Evolutionary conservation across 2,329 filamentous ascomycete species (phyloP).

Genomic region (Diplocarpon rosae): DNA sequence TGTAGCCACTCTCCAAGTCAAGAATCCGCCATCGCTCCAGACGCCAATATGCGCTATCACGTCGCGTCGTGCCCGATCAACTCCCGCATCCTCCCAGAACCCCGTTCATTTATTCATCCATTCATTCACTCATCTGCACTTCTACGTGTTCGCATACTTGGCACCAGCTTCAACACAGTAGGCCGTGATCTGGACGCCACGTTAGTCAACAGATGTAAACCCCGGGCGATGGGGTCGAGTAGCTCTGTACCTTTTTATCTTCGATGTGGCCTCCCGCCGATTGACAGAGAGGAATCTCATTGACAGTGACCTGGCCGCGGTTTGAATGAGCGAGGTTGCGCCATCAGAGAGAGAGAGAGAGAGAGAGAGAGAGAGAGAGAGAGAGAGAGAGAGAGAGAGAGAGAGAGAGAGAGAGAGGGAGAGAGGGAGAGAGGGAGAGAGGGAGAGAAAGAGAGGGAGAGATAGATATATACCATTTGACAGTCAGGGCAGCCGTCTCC

Average conservation of each 20-base stretch:
- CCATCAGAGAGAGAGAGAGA: neutral
- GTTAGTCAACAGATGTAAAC: no score
- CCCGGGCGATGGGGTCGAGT: neutral
- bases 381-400: neutral
- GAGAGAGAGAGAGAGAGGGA: neutral
- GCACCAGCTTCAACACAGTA: no score
- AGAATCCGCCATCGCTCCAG: no score
- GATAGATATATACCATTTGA: slow-evolving; percentile 3
- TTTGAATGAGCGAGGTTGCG: neutral
- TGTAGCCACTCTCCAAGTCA: no score
- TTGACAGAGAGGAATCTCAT: slow-evolving; percentile 7
- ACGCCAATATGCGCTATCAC: no score
- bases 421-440: neutral
- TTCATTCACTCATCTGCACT: no score
- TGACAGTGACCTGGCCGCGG: neutral
- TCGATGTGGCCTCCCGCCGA: slow-evolving; percentile 8
- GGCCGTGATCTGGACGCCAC: no score
- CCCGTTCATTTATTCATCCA: no score
- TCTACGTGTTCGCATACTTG: no score
- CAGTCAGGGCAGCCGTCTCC: slow-evolving; percentile 15
- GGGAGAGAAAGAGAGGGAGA: no score
- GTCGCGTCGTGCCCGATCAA: no score
- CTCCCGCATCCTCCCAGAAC: no score
- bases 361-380: neutral
- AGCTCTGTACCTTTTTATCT: slow-evolving; percentile 8